These are phyloP conservation scores for Lepidium sativum DNA, from an alignment of 345 rosid genomes.

Conservation along the genomic window DNA sequence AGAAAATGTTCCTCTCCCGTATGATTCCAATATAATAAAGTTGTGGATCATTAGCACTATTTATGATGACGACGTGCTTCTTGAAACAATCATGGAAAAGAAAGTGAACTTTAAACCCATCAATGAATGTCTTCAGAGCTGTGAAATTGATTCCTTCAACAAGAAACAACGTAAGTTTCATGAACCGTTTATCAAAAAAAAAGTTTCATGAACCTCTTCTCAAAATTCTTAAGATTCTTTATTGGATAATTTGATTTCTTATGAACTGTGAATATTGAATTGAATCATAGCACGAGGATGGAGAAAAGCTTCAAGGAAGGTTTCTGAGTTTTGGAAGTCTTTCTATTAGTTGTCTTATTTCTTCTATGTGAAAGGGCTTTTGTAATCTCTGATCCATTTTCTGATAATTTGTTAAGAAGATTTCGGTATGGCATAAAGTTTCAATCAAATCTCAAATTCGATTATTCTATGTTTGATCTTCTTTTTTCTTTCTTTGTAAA, in stretches of 20 bases:
- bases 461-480: too few species aligned
- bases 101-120: constrained; percentile 50
- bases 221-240: background rate
- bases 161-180: constrained; percentile 42
- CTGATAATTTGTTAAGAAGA: background rate
- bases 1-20: constrained; percentile 62
- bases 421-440: constrained; percentile 18
- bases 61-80: constrained; percentile 68
- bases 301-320: background rate
- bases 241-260: background rate
- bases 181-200: background rate
- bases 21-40: constrained; percentile 76
- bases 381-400: background rate
- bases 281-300: constrained; percentile 9
- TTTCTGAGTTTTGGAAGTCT: background rate
- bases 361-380: background rate
- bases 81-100: constrained; percentile 61
- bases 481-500: too few species aligned
- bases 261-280: background rate
- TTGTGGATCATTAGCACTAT: constrained; percentile 70
- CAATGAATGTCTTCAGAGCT: constrained; percentile 66
- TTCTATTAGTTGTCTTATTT: background rate
- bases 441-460: constrained; percentile 11
- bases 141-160: constrained; percentile 88
- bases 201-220: background rate